These are phyloP conservation scores for Ceratobasidium sp. DNA, from an alignment of 1,284 basidiomycete species.

Conservation along the genomic window DNA sequence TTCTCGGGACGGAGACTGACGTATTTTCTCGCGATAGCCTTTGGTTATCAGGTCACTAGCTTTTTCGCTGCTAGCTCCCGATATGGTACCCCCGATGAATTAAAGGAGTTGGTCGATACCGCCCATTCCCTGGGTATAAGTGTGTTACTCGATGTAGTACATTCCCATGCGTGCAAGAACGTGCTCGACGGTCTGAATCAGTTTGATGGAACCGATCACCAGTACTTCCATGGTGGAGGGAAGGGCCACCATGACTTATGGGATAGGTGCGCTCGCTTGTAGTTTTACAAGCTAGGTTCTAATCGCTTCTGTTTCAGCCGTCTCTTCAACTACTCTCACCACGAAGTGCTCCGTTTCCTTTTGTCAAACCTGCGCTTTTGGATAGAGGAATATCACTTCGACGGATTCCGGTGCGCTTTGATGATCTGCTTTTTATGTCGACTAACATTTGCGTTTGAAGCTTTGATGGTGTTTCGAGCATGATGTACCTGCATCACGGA, in stretches of 20 bases:
- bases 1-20: constrained; percentile 30
- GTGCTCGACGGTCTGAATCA: constrained; percentile 94
- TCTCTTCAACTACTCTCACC: constrained; percentile 94
- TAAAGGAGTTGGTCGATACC: constrained; percentile 94
- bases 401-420: constrained; percentile 80
- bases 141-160: constrained; percentile 95
- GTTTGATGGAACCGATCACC: constrained; percentile 96
- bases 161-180: constrained; percentile 99
- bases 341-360: constrained; percentile 95
- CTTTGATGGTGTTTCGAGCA: constrained; percentile 98
- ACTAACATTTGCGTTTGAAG: constrained; percentile 12
- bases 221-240: constrained; percentile 94
- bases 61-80: constrained; percentile 98
- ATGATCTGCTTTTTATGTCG: not conserved
- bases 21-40: constrained; percentile 67
- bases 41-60: constrained; percentile 97
- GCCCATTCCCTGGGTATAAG: constrained; percentile 94
- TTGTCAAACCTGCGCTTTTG: constrained; percentile 95
- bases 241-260: constrained; percentile 95
- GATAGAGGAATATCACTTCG: constrained; percentile 95
- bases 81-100: constrained; percentile 93
- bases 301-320: constrained; percentile 61
- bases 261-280: constrained; percentile 68
- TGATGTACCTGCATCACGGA: constrained; percentile 98
- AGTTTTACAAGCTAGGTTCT: not conserved